Conservation (phyloP, 495 filamentous ascomycete genomes). For the Rostrohypoxylon terebratum region DNA sequence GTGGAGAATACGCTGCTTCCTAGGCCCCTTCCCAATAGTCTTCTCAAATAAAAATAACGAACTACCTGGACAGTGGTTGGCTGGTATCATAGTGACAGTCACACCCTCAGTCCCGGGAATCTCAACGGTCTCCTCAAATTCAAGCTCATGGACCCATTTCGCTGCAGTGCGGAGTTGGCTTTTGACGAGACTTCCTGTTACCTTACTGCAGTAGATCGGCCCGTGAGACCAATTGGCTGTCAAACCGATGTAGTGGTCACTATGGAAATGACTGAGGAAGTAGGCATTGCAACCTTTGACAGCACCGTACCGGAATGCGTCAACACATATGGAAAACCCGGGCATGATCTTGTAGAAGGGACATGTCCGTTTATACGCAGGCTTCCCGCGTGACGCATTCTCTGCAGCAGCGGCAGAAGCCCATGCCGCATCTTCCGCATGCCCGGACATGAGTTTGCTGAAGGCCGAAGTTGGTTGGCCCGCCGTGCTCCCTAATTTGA, state of each 20-base stretch:
- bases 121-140: constrained; percentile 84
- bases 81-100: constrained; percentile 91
- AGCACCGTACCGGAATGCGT: constrained; percentile 95
- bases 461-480: constrained; percentile 74
- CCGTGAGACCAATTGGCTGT: constrained; percentile 91
- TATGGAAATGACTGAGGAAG: constrained; percentile 98
- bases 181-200: constrained; percentile 89
- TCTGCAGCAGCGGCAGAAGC: constrained; percentile 84
- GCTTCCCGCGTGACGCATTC: constrained; percentile 82
- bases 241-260: constrained; percentile 94
- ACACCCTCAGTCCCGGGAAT: constrained; percentile 84
- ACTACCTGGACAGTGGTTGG: constrained; percentile 96
- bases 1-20: constrained; percentile 83
- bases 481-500: constrained; percentile 60
- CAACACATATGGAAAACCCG: constrained; percentile 90
- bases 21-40: constrained; percentile 67
- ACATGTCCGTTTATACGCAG: constrained; percentile 88
- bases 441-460: constrained; percentile 88
- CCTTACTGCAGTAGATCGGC: constrained; percentile 94
- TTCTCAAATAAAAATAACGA: constrained; percentile 96
- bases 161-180: constrained; percentile 87
- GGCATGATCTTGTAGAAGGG: constrained; percentile 99
- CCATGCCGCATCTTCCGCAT: constrained; percentile 93
- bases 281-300: constrained; percentile 94
- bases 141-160: constrained; percentile 84